Conservation (phyloP, 2,329 filamentous ascomycete genomes). For the Rhexocercosporidium sp. region DNA sequence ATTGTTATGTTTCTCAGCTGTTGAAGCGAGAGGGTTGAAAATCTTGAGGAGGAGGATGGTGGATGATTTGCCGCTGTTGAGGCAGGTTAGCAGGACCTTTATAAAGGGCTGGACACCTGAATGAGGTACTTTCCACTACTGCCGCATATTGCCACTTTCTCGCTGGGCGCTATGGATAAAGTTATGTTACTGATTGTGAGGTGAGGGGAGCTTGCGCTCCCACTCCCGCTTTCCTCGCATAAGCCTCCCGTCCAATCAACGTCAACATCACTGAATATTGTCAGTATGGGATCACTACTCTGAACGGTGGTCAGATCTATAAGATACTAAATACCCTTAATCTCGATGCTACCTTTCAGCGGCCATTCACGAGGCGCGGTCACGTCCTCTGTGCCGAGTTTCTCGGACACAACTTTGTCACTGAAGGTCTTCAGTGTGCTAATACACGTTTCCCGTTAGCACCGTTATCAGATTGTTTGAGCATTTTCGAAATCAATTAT, state of each 20-base stretch:
- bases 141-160: slow-evolving; percentile 37
- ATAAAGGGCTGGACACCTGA: no score
- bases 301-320: no score
- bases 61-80: slow-evolving; percentile 32
- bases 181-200: slow-evolving; percentile 41
- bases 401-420: slow-evolving; percentile 5
- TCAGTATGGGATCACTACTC: no score
- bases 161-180: slow-evolving; percentile 39
- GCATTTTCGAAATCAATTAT: no score
- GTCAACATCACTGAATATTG: no score
- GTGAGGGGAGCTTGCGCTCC: no score
- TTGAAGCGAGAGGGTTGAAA: slow-evolving; percentile 40
- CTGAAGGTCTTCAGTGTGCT: slow-evolving; percentile 26
- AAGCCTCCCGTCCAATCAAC: no score
- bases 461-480: no score
- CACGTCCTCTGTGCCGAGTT: slow-evolving; percentile 6
- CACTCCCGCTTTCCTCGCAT: no score
- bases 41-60: slow-evolving; percentile 48
- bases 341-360: not conserved
- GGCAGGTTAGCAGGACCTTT: no score
- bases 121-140: slow-evolving; percentile 27
- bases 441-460: slow-evolving; percentile 13
- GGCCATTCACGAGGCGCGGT: slow-evolving; percentile 17
- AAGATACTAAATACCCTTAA: no score
- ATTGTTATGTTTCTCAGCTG: slow-evolving; percentile 48